These are phyloP conservation scores for Tolypocladium paradoxum DNA, from an alignment of 2,329 filamentous ascomycete genomes.

Conservation along the genomic window DNA sequence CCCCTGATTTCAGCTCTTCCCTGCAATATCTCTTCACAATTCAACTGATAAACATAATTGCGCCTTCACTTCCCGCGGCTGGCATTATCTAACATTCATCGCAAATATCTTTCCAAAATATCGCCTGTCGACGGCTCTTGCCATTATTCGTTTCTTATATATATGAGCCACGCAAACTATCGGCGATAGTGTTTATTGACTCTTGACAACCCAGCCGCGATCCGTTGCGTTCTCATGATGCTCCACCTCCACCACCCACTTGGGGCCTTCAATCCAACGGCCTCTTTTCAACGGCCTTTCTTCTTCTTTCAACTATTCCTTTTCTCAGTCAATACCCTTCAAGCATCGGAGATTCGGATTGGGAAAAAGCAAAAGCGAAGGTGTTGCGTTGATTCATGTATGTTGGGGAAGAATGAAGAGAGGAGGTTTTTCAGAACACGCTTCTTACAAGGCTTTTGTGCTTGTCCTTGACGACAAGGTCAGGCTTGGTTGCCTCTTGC, in stretches of 20 bases:
- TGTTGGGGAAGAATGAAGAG: neutral
- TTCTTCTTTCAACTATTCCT: constrained; percentile 3
- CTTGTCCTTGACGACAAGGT: neutral
- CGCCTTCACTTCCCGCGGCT: constrained; percentile 8
- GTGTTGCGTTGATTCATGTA: constrained; percentile 6
- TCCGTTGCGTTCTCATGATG: neutral
- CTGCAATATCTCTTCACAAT: neutral
- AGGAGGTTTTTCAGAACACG: neutral
- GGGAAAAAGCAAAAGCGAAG: constrained; percentile 1
- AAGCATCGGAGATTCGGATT: constrained; percentile 1
- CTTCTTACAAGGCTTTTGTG: neutral
- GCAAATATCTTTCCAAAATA: neutral
- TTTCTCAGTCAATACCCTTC: constrained; percentile 12
- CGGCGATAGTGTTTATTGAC: constrained; percentile 25
- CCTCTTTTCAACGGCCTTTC: neutral
- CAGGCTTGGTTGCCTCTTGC: neutral
- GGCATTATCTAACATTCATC: neutral
- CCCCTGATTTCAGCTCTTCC: neutral
- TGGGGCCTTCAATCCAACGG: neutral
- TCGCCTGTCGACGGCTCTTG: neutral
- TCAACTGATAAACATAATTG: neutral
- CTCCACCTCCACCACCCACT: neutral
- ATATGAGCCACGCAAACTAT: constrained; percentile 15
- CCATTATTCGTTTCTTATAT: constrained; percentile 8
- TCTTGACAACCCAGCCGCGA: constrained; percentile 3